Conservation (phyloP, 805 yeast species). For the Priceomyces haplophilus region DNA sequence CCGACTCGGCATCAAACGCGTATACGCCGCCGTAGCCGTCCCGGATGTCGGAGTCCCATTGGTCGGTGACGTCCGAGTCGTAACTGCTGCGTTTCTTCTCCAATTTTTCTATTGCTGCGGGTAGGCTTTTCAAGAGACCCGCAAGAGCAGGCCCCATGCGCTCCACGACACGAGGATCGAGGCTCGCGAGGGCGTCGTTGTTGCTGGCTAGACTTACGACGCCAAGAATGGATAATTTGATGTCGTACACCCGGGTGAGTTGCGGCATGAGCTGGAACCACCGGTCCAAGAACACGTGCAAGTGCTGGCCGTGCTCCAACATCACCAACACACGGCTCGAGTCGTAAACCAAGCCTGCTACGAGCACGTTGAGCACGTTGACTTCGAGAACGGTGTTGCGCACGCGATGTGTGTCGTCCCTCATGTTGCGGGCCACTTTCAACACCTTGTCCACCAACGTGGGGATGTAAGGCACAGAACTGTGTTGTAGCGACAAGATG, state of each 20-base stretch:
- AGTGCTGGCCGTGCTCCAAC: slow-evolving; percentile 43
- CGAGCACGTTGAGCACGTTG: slow-evolving; percentile 56
- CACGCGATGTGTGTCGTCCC: slow-evolving; percentile 28
- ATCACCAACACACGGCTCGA: slow-evolving; percentile 50
- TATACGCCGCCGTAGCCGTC: too few species aligned
- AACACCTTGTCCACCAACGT: slow-evolving; percentile 44
- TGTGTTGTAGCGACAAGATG: slow-evolving; percentile 53
- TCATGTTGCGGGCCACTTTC: slow-evolving; percentile 27
- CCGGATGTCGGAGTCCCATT: too few species aligned
- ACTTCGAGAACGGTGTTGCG: slow-evolving; percentile 42
- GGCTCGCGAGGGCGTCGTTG: slow-evolving; percentile 17
- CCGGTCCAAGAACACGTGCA: slow-evolving; percentile 50
- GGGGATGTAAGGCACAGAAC: slow-evolving; percentile 45
- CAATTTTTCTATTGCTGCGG: slow-evolving; percentile 64
- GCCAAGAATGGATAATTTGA: slow-evolving; percentile 73
- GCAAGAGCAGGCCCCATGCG: slow-evolving; percentile 54
- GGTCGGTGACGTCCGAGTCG: slow-evolving; percentile 23
- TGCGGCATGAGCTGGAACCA: slow-evolving; percentile 64
- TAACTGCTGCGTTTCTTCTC: slow-evolving; percentile 63
- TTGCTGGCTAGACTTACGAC: slow-evolving; percentile 45
- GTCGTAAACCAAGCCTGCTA: slow-evolving; percentile 63
- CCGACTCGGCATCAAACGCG: too few species aligned
- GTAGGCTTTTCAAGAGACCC: slow-evolving; percentile 55
- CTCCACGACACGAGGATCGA: slow-evolving; percentile 22
- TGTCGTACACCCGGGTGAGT: slow-evolving; percentile 71